Evolutionary conservation across 2,329 filamentous ascomycete species (phyloP), one percentile per base, ranked within the genome.

Genomic region (Aspergillus sergii): DNA sequence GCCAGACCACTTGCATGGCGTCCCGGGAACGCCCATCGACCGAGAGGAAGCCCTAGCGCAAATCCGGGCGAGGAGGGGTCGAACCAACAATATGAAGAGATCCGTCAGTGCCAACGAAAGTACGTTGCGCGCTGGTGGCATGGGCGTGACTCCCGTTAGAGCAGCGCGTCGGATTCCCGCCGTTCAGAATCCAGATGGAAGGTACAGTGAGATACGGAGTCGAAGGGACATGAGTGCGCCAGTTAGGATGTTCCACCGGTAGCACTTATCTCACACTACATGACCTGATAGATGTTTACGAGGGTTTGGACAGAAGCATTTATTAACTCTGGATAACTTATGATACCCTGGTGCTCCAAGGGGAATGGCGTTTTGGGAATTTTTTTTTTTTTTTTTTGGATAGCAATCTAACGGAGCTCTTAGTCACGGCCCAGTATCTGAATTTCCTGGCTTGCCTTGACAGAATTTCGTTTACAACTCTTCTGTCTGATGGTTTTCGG

Each of bases 1-100:
- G 2, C 63, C 67, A 3, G 70, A 72, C 58, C 57, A 69, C 55
- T 65, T 73, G 56, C 68, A 68, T 32, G 69, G 71, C 30, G 65
- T 81, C 19, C 75, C 78, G 1, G 77, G 79, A n/a, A 80, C 78
- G 1, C 80, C 81, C 4, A 76, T 83, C 59, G 79, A 75, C 57
- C 78, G 81, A 23, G 81, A 83, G 72, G 77, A 81, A 63, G 82
- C 82, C 2, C 73, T 84, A 1, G 82, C 82, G 9, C 81, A 83
- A 65, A 84, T 84, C 48, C 72, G 80, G 61, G 81, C 81, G n/a
- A 73, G 82, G 54, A 75, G 82, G 59, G 80, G 78, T 16, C 75
- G 80, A 57, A 78, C 82, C n/a, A 77, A 78, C 63, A 80, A 74
- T 59, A 75, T 75, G 63, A 76, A 81, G 62, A 72, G 78, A 63